These are phyloP conservation scores for Hypoxylon sp. DNA, from an alignment of 2,329 filamentous ascomycete genomes.

Conservation along the genomic window DNA sequence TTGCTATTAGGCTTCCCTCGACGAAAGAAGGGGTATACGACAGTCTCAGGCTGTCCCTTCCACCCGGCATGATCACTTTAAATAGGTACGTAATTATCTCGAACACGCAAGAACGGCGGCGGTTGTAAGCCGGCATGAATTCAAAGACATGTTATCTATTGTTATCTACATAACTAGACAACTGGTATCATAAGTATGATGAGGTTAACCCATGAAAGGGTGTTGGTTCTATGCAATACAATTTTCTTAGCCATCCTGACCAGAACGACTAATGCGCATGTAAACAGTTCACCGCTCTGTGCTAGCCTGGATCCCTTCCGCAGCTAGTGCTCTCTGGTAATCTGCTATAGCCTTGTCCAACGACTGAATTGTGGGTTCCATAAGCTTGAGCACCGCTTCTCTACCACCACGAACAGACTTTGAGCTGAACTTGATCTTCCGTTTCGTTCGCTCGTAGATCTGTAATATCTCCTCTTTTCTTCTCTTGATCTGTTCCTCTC, in stretches of 20 bases:
- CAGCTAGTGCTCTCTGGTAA: conserved; percentile 79
- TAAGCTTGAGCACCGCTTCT: conserved; percentile 80
- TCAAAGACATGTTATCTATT: conserved; percentile 15
- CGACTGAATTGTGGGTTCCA: conserved; percentile 80
- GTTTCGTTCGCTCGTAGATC: conserved; percentile 79
- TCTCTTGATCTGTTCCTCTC: conserved; percentile 75
- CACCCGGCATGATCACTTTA: neutral
- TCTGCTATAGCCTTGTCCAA: conserved; percentile 78
- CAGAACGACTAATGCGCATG: conserved; percentile 24
- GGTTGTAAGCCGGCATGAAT: neutral
- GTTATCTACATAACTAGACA: conserved; percentile 11
- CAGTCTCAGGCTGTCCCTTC: neutral
- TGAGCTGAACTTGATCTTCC: conserved; percentile 78
- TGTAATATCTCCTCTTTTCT: conserved; percentile 79
- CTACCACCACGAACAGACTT: conserved; percentile 80
- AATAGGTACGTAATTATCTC: neutral
- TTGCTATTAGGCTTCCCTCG: neutral
- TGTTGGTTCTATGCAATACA: conserved; percentile 13
- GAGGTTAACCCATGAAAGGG: conserved; percentile 9
- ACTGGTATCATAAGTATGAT: conserved; percentile 40
- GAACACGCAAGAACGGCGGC: neutral
- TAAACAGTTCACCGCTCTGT: conserved; percentile 57
- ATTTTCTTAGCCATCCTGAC: conserved; percentile 28
- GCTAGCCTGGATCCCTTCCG: conserved; percentile 68
- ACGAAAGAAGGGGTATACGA: neutral